These are phyloP conservation scores for Chaetothyriales sp. DNA, from an alignment of 2,329 filamentous ascomycete species.

Conservation along the genomic window DNA sequence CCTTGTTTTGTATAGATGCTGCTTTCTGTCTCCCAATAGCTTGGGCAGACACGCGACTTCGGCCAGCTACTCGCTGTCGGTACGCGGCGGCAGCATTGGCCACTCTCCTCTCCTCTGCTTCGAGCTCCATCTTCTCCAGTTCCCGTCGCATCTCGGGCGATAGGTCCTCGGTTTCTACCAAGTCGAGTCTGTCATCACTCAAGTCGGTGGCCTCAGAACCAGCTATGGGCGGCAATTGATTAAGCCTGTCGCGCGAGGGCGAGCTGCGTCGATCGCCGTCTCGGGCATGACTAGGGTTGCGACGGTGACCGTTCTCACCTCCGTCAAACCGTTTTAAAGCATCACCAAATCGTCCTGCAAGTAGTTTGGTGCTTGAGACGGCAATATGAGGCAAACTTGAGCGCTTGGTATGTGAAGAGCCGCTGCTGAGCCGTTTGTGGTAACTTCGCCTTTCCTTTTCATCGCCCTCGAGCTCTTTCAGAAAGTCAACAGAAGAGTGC, in stretches of 20 bases:
- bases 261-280: conserved; percentile 27
- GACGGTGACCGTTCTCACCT: conserved; percentile 28
- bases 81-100: conserved; percentile 82
- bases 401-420: conserved; percentile 47
- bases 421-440: conserved; percentile 41
- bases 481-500: conserved; percentile 65
- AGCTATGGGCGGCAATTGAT: conserved; percentile 51
- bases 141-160: conserved; percentile 82
- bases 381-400: conserved; percentile 55
- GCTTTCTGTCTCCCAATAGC: conserved; percentile 42
- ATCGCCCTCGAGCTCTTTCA: conserved; percentile 57
- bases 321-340: conserved; percentile 84
- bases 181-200: conserved; percentile 49
- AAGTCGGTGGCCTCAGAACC: conserved; percentile 60
- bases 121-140: conserved; percentile 64
- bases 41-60: conserved; percentile 31
- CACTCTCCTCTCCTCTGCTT: conserved; percentile 79
- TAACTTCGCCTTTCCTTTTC: conserved; percentile 43
- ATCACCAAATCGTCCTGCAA: conserved; percentile 82
- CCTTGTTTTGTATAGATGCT: conserved; percentile 78
- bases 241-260: conserved; percentile 27
- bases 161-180: conserved; percentile 50
- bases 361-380: conserved; percentile 59
- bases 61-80: conserved; percentile 53
- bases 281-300: conserved; percentile 25